Conservation (phyloP, 352 stramenopile genomes). For the Chrysophaeum taylorii region DNA sequence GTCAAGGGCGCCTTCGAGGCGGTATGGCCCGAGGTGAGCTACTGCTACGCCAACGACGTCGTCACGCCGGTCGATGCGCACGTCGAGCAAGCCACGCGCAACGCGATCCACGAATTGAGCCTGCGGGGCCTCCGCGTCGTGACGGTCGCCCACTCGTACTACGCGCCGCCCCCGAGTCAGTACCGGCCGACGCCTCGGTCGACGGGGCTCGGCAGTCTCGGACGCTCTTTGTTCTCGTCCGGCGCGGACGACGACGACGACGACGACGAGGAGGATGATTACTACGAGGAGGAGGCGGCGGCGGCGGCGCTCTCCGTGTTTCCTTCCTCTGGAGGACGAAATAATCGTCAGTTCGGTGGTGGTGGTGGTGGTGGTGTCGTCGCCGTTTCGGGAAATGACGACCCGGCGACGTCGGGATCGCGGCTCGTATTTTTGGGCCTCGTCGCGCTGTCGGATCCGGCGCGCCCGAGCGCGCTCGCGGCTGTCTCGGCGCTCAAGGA, state of each 20-base stretch:
- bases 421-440: constrained; percentile 78
- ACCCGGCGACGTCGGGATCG: neutral
- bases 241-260: too few relatives aligned
- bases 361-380: neutral
- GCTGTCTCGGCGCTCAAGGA: constrained; percentile 46
- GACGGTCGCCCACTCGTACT: constrained; percentile 5
- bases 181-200: too few relatives aligned
- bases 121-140: constrained; percentile 47
- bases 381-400: neutral
- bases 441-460: constrained; percentile 76
- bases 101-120: constrained; percentile 57
- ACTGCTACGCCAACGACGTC: too few relatives aligned
- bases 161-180: too few relatives aligned
- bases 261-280: too few relatives aligned
- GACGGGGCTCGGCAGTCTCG: too few relatives aligned
- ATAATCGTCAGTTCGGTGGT: constrained; percentile 36
- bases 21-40: constrained; percentile 68
- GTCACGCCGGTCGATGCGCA: too few relatives aligned
- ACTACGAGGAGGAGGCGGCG: too few relatives aligned
- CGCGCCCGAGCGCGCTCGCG: constrained; percentile 43
- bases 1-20: constrained; percentile 79
- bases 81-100: constrained; percentile 48
- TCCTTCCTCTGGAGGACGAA: too few relatives aligned
- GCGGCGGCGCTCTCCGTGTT: too few relatives aligned
- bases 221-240: too few relatives aligned